Percentiles rank a stretch among this genome's conserved stretches.
These are phyloP conservation scores for Rhizopus arrhizus DNA, from an alignment of 371 early-diverging fungal genomes.

Conservation along the genomic window DNA sequence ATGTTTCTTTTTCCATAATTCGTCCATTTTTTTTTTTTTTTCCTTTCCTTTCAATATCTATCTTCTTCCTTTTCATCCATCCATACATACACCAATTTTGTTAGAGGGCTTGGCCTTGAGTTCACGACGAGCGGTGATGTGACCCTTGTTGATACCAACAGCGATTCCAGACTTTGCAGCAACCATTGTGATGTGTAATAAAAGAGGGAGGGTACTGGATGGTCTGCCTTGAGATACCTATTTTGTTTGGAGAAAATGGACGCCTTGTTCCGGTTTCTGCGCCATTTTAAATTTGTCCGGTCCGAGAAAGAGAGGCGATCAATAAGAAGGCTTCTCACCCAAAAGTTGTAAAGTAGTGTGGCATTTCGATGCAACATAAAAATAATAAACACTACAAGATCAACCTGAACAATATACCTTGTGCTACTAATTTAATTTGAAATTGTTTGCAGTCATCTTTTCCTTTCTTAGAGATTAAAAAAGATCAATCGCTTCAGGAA, in stretches of 20 bases:
- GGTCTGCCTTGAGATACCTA: not conserved
- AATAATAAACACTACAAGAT: no score
- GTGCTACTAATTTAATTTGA: no score
- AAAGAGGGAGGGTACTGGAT: constrained; percentile 43
- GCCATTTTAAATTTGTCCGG: not conserved
- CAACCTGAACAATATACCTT: no score
- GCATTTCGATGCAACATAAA: no score
- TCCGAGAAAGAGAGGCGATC: not conserved
- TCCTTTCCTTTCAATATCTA: not conserved
- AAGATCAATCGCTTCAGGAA: no score
- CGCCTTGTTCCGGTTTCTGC: not conserved
- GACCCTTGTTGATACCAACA: constrained; percentile 78
- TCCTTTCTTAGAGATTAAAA: no score
- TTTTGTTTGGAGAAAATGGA: constrained; percentile 45
- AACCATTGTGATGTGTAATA: constrained; percentile 25
- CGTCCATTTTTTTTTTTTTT: not conserved
- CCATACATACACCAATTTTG: constrained; percentile 85
- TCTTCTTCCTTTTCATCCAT: constrained; percentile 18
- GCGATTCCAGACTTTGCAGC: constrained; percentile 72
- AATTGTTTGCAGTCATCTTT: no score
- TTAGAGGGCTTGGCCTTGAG: constrained; percentile 77
- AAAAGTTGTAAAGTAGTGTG: no score
- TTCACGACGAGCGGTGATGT: constrained; percentile 76
- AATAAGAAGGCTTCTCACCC: no score
- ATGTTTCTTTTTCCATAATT: no score